A percentile compares a stretch with the other conserved stretches of the same genome.
Evolutionary conservation across 225 moss, liverwort and hornwort genomes (phyloP).

Genomic region (Antitrichia curtipendula): DNA sequence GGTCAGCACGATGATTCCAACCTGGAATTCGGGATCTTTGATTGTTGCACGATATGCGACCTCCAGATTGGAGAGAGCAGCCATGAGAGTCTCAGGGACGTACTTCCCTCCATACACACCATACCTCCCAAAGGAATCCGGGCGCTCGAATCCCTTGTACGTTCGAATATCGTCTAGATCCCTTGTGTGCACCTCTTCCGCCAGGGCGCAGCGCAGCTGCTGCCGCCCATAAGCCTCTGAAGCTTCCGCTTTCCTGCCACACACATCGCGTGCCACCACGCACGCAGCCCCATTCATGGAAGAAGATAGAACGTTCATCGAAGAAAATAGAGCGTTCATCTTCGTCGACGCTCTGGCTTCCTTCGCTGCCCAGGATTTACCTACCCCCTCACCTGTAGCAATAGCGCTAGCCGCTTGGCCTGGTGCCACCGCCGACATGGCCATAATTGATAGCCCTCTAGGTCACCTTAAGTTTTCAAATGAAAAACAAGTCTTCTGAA

Average conservation of each 20-base stretch:
- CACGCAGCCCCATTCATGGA: neutral
- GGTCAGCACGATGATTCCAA: neutral
- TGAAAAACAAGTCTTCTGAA: neutral
- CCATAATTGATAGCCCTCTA: neutral
- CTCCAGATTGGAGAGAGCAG: slow-evolving; percentile 69
- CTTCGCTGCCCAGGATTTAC: neutral
- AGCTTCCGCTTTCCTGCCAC: neutral
- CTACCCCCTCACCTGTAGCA: neutral
- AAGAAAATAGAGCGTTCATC: neutral
- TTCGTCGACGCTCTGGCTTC: neutral
- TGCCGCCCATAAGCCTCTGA: neutral
- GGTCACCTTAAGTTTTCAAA: neutral
- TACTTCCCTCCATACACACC: slow-evolving; percentile 93
- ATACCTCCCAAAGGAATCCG: slow-evolving; percentile 81
- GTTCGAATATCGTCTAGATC: slow-evolving; percentile 18
- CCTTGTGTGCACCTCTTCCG: slow-evolving; percentile 31
- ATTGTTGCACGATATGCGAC: slow-evolving; percentile 46
- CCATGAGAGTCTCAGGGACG: slow-evolving; percentile 97
- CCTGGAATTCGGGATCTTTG: slow-evolving; percentile 73
- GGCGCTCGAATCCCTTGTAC: slow-evolving; percentile 70
- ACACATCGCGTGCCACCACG: neutral
- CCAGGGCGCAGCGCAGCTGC: slow-evolving; percentile 18
- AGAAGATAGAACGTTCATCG: neutral
- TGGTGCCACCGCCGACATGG: slow-evolving; percentile 16
- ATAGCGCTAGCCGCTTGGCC: neutral